phyloP scores from a whole-genome alignment of 2,329 filamentous ascomycete genomes.

The Verticillium albo-atrum region DNA sequence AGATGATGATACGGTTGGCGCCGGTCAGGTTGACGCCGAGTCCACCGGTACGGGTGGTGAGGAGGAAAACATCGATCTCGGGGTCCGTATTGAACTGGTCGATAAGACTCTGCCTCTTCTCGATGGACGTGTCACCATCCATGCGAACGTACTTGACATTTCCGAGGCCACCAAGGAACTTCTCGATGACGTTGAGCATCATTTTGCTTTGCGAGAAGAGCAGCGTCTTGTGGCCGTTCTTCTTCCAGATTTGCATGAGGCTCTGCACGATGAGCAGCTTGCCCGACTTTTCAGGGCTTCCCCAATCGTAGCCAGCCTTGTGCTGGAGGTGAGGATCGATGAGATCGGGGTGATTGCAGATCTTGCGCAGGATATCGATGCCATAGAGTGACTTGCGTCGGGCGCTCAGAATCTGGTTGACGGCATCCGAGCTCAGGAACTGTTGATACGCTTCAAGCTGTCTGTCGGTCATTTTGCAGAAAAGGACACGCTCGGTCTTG shows the following conservation, averaged over 20 bases:
- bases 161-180: conserved; percentile 64
- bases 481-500: conserved; percentile 93
- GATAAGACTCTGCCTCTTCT: conserved; percentile 82
- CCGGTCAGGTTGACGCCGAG: conserved; percentile 92
- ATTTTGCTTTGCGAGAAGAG: conserved; percentile 91
- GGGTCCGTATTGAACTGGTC: conserved; percentile 87
- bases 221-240: conserved; percentile 85
- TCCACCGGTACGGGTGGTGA: conserved; percentile 94
- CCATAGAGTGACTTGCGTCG: conserved; percentile 80
- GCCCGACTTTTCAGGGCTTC: conserved; percentile 72
- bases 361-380: conserved; percentile 88
- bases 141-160: conserved; percentile 78
- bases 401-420: conserved; percentile 73
- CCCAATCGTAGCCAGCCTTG: conserved; percentile 70
- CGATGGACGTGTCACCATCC: conserved; percentile 89
- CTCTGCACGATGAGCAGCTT: conserved; percentile 96
- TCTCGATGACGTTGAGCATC: conserved; percentile 92
- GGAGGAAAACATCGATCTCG: conserved; percentile 77
- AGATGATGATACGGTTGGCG: conserved; percentile 94
- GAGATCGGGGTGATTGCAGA: conserved; percentile 96
- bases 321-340: conserved; percentile 54
- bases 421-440: conserved; percentile 79
- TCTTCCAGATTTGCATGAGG: conserved; percentile 82
- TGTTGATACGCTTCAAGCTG: conserved; percentile 77
- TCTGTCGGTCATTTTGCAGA: conserved; percentile 81